Percentiles rank a stretch among this genome's conserved stretches.
Conservation (phyloP, 257 asterid genomes). For the Solanum appendiculatum region DNA sequence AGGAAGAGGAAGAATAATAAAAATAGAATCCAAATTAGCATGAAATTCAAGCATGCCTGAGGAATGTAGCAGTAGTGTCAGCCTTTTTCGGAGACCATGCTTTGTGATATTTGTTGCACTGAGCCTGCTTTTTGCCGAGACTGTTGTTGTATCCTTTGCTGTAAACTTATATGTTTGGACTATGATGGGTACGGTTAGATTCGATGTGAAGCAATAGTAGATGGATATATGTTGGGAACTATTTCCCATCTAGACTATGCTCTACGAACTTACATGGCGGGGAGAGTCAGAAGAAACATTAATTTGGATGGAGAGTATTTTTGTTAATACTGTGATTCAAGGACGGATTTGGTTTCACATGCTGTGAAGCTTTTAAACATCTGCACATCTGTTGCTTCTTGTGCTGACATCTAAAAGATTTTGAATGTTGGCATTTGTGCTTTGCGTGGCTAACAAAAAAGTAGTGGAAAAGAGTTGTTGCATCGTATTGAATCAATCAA, state of each 20-base stretch:
- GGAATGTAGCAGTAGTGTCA: too few species aligned
- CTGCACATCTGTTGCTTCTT: conserved; percentile 31
- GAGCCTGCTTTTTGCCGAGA: conserved; percentile 62
- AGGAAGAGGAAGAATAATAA: too few species aligned
- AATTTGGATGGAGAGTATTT: conserved; percentile 70
- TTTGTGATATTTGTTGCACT: conserved; percentile 58
- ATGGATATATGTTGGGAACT: conserved; percentile 50
- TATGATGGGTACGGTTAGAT: conserved; percentile 29
- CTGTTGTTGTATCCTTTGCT: conserved; percentile 76
- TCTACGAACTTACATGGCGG: conserved; percentile 62
- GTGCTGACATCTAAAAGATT: conserved; percentile 30
- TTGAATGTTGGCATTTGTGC: conserved; percentile 33
- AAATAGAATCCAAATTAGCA: not conserved
- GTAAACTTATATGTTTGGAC: conserved; percentile 22
- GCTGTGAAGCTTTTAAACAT: conserved; percentile 27
- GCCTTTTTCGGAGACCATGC: conserved; percentile 23
- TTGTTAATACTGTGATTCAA: conserved; percentile 77
- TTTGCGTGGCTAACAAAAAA: conserved; percentile 40
- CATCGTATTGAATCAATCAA: conserved; percentile 32
- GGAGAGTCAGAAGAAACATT: conserved; percentile 62
- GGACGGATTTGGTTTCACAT: conserved; percentile 45
- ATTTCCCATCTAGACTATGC: conserved; percentile 62
- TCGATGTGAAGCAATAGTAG: conserved; percentile 45
- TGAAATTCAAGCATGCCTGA: too few species aligned
- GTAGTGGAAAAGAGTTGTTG: conserved; percentile 35